Percentiles rank a stretch among this genome's conserved stretches.
These are phyloP conservation scores for Auricularia sp. DNA, from an alignment of 768 basidiomycete genomes.

Conservation along the genomic window DNA sequence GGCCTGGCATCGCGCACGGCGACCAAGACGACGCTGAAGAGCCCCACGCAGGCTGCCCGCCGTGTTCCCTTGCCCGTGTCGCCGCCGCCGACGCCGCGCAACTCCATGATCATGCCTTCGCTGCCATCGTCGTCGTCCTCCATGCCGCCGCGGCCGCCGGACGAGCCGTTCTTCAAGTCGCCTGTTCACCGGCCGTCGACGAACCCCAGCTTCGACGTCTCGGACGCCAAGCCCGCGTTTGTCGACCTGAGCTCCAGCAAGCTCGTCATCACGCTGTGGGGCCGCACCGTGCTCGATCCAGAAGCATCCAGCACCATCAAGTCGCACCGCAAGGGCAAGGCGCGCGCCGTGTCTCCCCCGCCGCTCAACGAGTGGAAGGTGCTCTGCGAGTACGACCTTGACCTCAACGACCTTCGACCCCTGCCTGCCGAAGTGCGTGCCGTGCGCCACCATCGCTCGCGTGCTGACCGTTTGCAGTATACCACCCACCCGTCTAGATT, in stretches of 20 bases:
- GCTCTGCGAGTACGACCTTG: constrained; percentile 57
- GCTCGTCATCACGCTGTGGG: constrained; percentile 7
- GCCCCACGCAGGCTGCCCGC: neutral
- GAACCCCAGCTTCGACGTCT: constrained; percentile 52
- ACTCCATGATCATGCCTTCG: constrained; percentile 15
- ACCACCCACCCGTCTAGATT: constrained; percentile 31
- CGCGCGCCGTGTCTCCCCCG: constrained; percentile 23
- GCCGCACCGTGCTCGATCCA: constrained; percentile 11
- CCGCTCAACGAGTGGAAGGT: constrained; percentile 41
- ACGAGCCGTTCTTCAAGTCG: constrained; percentile 60
- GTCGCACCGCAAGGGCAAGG: constrained; percentile 34
- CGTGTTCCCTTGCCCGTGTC: constrained; percentile 1
- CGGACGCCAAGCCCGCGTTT: constrained; percentile 4
- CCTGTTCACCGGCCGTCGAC: constrained; percentile 73
- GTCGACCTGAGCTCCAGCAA: constrained; percentile 14
- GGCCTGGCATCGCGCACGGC: constrained; percentile 15
- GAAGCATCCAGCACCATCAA: constrained; percentile 9
- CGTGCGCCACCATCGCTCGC: neutral
- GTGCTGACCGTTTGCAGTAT: neutral
- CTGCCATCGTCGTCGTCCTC: neutral
- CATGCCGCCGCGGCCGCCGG: too few species aligned
- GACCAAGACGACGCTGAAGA: constrained; percentile 5
- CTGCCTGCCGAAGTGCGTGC: constrained; percentile 51
- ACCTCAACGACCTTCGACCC: constrained; percentile 45
- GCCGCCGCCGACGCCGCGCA: constrained; percentile 6